Evolutionary conservation across 2,329 filamentous ascomycete genomes (phyloP), one percentile per base, ranked within the genome.

Genomic region (Fusarium sp.): DNA sequence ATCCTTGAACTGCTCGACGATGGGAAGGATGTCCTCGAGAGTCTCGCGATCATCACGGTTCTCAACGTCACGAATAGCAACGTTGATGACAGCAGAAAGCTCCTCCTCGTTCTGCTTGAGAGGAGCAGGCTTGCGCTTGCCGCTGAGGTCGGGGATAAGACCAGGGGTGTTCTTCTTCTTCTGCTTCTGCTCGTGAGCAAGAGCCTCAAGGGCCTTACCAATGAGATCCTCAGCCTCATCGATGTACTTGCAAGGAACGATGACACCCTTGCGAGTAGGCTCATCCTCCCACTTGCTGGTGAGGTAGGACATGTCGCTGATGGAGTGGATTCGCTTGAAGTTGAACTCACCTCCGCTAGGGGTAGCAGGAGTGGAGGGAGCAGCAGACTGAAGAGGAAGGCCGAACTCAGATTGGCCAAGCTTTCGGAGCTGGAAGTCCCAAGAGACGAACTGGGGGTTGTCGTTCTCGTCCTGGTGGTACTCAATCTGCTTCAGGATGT

Each of bases 391-490:
- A 16, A 94, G 80, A 12, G 94, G 91, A 67, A 97, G 85, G 34
- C 94, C 94, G 73, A 95, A 97, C 79, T 98, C 96, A 16, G 92
- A 90, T 79, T 97, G 91, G 34, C 94, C 95, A 74, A 97, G 91
- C 86, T 97, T 98, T 79, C 94, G 91, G 64, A 99, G 90, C 61
- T 94, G 87, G 80, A 99, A 99, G 82, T 98, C 95, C 96, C 96
- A 99, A 13, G 94, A 94, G 42, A 98, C 85, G 77, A 92, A 97
- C 12, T 91, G 90, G 25, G 92, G 87, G 25, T 79, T 80, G 12
- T 87, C 86, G 12, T 81, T 85, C 74, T 97, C 94, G 57, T 91
- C 90, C 76, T 94, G 89, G 79, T 97, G 91, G 80, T 99, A 99
- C 75, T 97, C 89, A 61, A 99, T 91, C 74, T 90, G 86, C 86